These are phyloP conservation scores for Yueomyces sinensis DNA, from an alignment of 805 yeast species.

Conservation along the genomic window DNA sequence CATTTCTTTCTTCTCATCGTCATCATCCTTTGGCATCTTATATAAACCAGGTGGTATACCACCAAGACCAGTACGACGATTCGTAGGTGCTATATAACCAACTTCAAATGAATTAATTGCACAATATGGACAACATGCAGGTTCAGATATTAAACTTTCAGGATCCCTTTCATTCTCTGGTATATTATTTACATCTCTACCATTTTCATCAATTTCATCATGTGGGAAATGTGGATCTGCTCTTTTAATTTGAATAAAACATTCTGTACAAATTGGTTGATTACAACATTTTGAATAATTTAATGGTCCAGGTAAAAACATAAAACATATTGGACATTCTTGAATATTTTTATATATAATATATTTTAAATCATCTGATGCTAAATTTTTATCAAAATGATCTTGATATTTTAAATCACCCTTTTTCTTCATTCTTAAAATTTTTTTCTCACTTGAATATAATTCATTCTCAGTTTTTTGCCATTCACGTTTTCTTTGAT, in stretches of 20 bases:
- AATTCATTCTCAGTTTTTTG: conserved; percentile 46
- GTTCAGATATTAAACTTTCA: conserved; percentile 65
- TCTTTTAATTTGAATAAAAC: conserved; percentile 85
- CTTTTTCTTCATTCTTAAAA: conserved; percentile 14
- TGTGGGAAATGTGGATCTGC: conserved; percentile 87
- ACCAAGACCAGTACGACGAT: conserved; percentile 41
- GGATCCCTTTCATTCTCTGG: conserved; percentile 30
- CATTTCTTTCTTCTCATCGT: background rate
- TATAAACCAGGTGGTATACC: conserved; percentile 39
- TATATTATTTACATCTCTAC: background rate
- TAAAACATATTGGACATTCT: conserved; percentile 93
- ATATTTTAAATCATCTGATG: conserved; percentile 32
- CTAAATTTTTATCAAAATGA: conserved; percentile 9
- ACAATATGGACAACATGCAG: conserved; percentile 89
- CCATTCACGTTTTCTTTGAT: conserved; percentile 33
- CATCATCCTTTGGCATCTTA: conserved; percentile 1
- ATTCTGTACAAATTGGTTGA: conserved; percentile 90
- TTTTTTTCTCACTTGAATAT: conserved; percentile 39
- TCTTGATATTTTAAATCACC: conserved; percentile 29
- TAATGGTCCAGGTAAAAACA: conserved; percentile 27
- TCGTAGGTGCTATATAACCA: conserved; percentile 52
- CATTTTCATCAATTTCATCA: conserved; percentile 31
- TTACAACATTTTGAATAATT: conserved; percentile 80
- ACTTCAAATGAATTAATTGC: conserved; percentile 80
- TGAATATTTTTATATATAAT: conserved; percentile 50